Base-by-base conservation (phyloP, 2,329 filamentous ascomycete genomes). In the Trichoderma sp. region DNA sequence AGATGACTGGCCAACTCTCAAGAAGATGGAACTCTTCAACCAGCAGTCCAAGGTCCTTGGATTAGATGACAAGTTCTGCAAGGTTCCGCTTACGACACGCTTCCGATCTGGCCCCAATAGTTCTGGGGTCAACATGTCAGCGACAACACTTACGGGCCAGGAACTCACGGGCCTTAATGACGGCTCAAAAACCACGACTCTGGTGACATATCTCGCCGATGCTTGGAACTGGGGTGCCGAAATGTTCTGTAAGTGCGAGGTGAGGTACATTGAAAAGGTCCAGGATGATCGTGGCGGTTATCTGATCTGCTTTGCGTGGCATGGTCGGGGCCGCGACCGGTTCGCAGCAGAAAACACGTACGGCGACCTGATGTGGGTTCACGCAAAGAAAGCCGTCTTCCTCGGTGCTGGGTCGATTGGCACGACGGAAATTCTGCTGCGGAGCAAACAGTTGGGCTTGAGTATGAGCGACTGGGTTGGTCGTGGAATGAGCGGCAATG, bases 221-320 rank as follows among this genome's bases (percentile, higher is more conserved):
- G 88, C 89, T 2, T 91, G 88, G 89, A 89, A 90, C 72, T 89
- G 88, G 87, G 89, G 89, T 9, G 87, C 89, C 13, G 88, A 91
- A 73, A 86, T 91, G 76, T 91, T 91, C 70, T 91, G 89, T 76
- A 84, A 88, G 71, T 88, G 87, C 69, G 88, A 91, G 74, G 89
- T 90, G 2, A 81, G 86, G 53, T 86, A 90, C 72, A 80, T 91
- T 60, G 83, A 86, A 66, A 84, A 87, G 74, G 82, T 83, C 50
- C 80, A 79, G 1, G 74, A 76, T 13, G 56, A 35, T 0, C 77
- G 78, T 13, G 68, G 83, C 15, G 88, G 89, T 1, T 91, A 90
- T 74, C 80, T 89, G 22, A 78, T 91, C 32, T 89, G 85, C 76
- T 90, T 88, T 73, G 84, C 87, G 13, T 90, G 87, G 87, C 86